These are phyloP conservation scores for Dactylellina sp. DNA, from an alignment of 2,329 filamentous ascomycete species.

Conservation along the genomic window DNA sequence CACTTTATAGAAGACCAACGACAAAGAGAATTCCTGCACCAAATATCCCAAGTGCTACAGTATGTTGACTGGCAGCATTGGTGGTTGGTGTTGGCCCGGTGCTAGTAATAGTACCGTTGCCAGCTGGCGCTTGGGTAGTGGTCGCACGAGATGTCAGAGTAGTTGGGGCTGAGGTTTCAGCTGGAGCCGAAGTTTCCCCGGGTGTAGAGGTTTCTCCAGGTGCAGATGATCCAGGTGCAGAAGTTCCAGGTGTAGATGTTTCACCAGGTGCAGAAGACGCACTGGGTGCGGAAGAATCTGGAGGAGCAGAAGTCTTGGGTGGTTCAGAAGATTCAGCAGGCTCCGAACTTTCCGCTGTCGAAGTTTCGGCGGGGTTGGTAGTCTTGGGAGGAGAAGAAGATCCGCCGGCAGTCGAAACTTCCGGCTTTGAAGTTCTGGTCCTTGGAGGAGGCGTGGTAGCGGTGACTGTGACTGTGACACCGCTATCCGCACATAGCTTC, in stretches of 20 bases:
- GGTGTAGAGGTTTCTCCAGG: conserved; percentile 7
- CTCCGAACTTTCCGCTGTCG: conserved; percentile 3
- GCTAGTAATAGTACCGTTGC: conserved; percentile 30
- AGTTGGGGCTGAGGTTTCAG: not conserved
- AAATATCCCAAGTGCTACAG: conserved; percentile 15
- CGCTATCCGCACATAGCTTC: conserved; percentile 20
- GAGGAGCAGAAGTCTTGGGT: not conserved
- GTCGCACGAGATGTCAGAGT: not conserved
- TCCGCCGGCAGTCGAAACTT: not conserved
- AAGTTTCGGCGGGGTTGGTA: not conserved
- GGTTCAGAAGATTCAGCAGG: conserved; percentile 10
- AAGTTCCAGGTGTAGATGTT: conserved; percentile 3
- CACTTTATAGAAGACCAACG: conserved; percentile 13
- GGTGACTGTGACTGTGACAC: conserved; percentile 43
- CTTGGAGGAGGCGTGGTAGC: conserved; percentile 21
- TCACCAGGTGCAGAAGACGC: conserved; percentile 10
- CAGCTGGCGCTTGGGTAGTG: conserved; percentile 3
- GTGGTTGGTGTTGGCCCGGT: conserved; percentile 35
- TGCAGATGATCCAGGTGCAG: conserved; percentile 6
- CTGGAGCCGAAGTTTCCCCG: conserved; percentile 1
- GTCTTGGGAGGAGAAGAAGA: conserved; percentile 6
- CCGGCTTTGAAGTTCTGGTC: conserved; percentile 2
- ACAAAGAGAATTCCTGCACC: conserved; percentile 24
- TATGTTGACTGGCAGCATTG: conserved; percentile 21
- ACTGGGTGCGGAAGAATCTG: not conserved